phyloP scores from a whole-genome alignment of 192 early-diverging fungal genomes.

The Tieghemiomyces parasiticus region DNA sequence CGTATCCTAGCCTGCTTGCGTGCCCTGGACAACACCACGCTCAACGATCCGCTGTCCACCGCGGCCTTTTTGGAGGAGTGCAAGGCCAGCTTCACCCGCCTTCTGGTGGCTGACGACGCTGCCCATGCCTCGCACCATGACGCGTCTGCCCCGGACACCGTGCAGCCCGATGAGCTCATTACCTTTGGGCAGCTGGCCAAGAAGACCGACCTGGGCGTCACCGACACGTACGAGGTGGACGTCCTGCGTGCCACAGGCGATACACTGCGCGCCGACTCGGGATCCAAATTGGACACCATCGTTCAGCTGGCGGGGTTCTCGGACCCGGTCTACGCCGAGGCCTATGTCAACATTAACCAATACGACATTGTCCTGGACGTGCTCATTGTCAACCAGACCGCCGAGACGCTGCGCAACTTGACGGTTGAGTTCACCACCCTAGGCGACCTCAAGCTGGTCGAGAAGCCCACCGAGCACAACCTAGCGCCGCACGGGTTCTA shows the following conservation, averaged over 20 bases:
- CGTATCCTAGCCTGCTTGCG: conserved; percentile 80
- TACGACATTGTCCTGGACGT: conserved; percentile 95
- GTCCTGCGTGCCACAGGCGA: conserved; percentile 77
- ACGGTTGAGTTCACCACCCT: conserved; percentile 97
- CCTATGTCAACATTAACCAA: conserved; percentile 92
- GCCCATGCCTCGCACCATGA: conserved; percentile 22
- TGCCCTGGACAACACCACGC: conserved; percentile 36
- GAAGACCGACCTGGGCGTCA: conserved; percentile 38
- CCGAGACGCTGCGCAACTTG: conserved; percentile 87
- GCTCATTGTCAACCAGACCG: conserved; percentile 93
- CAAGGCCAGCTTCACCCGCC: conserved; percentile 37
- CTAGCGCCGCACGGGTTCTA: conserved; percentile 87
- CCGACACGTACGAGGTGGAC: conserved; percentile 75
- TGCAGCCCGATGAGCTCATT: conserved; percentile 84
- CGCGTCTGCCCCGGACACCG: conserved; percentile 22
- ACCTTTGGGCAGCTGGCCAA: conserved; percentile 75
- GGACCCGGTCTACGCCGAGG: conserved; percentile 98
- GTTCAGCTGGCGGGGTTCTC: conserved; percentile 96
- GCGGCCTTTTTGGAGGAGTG: conserved; percentile 43
- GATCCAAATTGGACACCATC: conserved; percentile 86
- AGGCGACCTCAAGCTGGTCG: conserved; percentile 95
- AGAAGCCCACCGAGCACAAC: conserved; percentile 77
- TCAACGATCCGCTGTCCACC: conserved; percentile 15
- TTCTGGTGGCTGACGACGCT: conserved; percentile 46
- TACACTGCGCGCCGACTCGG: conserved; percentile 52